These are phyloP conservation scores for Dioscorea dumetorum DNA, from an alignment of 106 monocot species.

Conservation along the genomic window DNA sequence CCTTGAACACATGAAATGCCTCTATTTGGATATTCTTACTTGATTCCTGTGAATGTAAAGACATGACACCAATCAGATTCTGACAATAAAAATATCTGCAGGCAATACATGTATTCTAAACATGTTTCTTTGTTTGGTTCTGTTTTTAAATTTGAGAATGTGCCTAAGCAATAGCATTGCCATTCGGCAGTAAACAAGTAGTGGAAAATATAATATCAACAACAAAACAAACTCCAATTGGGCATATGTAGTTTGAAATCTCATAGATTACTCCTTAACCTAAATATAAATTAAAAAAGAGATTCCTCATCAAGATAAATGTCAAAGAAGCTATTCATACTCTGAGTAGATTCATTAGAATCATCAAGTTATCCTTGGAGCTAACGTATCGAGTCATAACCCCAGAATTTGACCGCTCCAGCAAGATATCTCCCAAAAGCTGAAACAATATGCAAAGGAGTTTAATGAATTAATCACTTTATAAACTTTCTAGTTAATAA, in stretches of 20 bases:
- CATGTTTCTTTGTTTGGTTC: too few relatives aligned
- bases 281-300: too few relatives aligned
- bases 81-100: not conserved
- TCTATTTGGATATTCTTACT: constrained; percentile 91
- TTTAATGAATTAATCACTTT: not conserved
- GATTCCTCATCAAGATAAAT: too few relatives aligned
- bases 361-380: constrained; percentile 66
- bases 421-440: constrained; percentile 80
- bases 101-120: not conserved
- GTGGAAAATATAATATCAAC: not conserved
- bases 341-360: constrained; percentile 82
- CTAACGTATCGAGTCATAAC: constrained; percentile 72
- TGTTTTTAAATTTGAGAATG: too few relatives aligned
- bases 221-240: too few relatives aligned
- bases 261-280: too few relatives aligned
- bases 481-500: not conserved
- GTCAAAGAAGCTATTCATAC: constrained; percentile 16
- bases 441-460: constrained; percentile 18
- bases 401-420: constrained; percentile 78
- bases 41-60: constrained; percentile 40
- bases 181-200: not conserved
- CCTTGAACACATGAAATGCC: constrained; percentile 99
- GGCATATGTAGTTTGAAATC: too few relatives aligned
- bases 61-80: not conserved
- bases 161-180: not conserved